phyloP scores from a whole-genome alignment of 2,329 filamentous ascomycete genomes.

The Beauveria scarabaeidicola region DNA sequence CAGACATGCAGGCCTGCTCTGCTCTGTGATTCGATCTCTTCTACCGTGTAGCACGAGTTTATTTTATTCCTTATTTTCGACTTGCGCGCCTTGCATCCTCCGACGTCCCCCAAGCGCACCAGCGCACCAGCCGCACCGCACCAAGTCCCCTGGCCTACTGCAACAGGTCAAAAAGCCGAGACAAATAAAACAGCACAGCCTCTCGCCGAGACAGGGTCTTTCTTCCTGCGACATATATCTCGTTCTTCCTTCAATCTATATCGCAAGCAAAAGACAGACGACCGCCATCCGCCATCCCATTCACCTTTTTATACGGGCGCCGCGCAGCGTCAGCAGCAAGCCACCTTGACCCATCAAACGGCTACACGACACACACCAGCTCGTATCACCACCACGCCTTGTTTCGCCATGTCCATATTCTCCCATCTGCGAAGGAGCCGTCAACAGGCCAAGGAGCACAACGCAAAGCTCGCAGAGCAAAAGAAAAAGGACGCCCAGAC shows the following conservation, averaged over 20 bases:
- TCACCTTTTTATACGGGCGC: neutral
- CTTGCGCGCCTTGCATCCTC: too few species aligned
- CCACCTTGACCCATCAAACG: neutral
- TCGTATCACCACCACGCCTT: neutral
- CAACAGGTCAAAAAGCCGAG: neutral
- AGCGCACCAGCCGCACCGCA: neutral
- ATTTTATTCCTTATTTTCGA: neutral
- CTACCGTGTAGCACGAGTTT: neutral
- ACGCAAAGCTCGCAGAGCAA: conserved; percentile 38
- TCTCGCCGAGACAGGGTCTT: neutral
- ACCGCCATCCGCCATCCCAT: neutral
- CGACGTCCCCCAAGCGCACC: neutral
- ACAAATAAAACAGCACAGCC: conserved; percentile 1
- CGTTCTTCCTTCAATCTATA: neutral
- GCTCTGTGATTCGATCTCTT: neutral
- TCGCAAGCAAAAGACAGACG: neutral
- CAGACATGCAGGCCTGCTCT: neutral
- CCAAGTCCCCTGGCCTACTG: conserved; percentile 2
- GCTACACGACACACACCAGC: neutral
- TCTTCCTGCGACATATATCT: neutral
- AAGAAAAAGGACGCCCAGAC: conserved; percentile 30
- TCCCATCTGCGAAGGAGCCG: conserved; percentile 43
- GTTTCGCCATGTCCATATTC: conserved; percentile 46
- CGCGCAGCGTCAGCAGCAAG: neutral
- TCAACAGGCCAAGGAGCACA: conserved; percentile 47